A percentile compares a stretch with the other conserved stretches of the same genome.
Conservation (phyloP, 2,329 filamentous ascomycete genomes). For the Fusarium tjaetaba region DNA sequence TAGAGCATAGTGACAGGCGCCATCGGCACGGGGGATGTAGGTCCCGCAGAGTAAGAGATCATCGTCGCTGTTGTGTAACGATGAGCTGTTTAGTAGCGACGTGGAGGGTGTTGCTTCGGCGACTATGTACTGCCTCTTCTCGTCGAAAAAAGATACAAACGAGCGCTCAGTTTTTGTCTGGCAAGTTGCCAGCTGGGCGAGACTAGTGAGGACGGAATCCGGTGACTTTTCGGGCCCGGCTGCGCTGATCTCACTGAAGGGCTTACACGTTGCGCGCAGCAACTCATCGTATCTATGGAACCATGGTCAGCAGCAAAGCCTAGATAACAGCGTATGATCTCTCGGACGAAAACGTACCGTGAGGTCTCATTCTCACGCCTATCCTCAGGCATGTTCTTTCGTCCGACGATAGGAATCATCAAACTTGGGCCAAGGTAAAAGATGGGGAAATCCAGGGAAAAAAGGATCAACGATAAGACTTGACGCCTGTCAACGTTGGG, state of each 20-base stretch:
- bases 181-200: neutral
- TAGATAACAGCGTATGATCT: too few species aligned
- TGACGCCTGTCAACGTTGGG: neutral
- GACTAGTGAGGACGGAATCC: neutral
- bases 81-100: neutral
- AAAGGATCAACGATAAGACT: neutral
- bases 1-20: neutral
- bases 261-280: neutral
- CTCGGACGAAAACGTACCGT: neutral
- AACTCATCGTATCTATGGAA: neutral
- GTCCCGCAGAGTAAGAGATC: neutral
- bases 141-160: neutral
- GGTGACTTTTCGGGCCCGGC: neutral
- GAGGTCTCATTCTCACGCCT: neutral
- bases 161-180: slow-evolving; percentile 1
- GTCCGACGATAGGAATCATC: too few species aligned
- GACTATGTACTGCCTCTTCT: neutral
- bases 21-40: neutral
- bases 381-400: neutral
- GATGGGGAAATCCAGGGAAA: neutral
- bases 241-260: neutral
- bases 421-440: neutral
- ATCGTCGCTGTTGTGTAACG: neutral
- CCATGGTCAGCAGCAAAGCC: too few species aligned
- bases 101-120: neutral